Evolutionary conservation across 2,329 filamentous ascomycete species (phyloP).

Genomic region (Aspergillus phoenicis): DNA sequence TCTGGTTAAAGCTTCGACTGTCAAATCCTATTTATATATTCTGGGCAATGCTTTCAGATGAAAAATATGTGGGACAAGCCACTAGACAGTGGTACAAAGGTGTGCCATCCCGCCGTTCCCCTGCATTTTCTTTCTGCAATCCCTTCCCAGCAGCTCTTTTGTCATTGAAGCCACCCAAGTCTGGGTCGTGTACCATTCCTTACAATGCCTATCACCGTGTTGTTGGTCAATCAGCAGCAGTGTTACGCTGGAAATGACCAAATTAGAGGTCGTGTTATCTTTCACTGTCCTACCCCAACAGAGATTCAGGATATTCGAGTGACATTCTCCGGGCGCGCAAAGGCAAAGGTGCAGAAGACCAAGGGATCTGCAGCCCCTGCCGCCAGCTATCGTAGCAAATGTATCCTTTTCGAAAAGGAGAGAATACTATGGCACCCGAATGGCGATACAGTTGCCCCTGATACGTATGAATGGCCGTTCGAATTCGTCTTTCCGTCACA

Average conservation of each 20-base stretch:
- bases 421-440: conserved; percentile 9
- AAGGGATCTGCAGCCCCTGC: conserved; percentile 16
- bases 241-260: conserved; percentile 14
- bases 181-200: neutral
- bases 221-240: conserved; percentile 9
- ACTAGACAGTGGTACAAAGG: neutral
- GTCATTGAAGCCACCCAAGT: neutral
- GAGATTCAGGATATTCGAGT: conserved; percentile 16
- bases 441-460: conserved; percentile 6
- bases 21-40: neutral
- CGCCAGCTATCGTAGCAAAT: conserved; percentile 20
- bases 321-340: conserved; percentile 17
- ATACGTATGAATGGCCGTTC: conserved; percentile 19
- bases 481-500: conserved; percentile 14
- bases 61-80: neutral
- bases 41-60: neutral
- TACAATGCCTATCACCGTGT: conserved; percentile 17
- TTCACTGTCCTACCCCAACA: conserved; percentile 11
- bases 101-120: neutral
- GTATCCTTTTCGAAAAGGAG: conserved; percentile 20
- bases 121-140: neutral
- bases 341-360: conserved; percentile 21
- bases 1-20: too few relatives aligned
- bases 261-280: conserved; percentile 11
- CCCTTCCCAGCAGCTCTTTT: neutral